phyloP scores from a whole-genome alignment of 2,329 filamentous ascomycete genomes.

The Plenodomus lindquistii region DNA sequence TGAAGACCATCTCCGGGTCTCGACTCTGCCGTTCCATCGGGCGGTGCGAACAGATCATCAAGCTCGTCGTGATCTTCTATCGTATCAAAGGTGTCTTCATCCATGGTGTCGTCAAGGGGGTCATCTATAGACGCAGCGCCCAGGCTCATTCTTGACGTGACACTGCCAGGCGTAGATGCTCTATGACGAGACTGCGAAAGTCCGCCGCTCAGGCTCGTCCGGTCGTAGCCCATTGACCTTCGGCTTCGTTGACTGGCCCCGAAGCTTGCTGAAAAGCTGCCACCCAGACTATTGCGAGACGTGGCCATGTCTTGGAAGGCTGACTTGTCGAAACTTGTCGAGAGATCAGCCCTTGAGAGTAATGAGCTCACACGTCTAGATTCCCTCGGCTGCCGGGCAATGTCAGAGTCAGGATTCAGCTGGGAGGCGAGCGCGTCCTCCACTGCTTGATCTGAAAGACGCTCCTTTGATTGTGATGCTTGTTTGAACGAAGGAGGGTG shows the following conservation, averaged over 20 bases:
- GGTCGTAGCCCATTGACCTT: constrained; percentile 73
- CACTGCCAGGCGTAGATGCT: constrained; percentile 59
- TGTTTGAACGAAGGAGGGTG: constrained; percentile 47
- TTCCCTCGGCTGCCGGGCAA: constrained; percentile 59
- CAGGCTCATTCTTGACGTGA: constrained; percentile 45
- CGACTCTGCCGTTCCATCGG: constrained; percentile 32
- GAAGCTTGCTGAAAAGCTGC: constrained; percentile 51
- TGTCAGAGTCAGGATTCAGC: constrained; percentile 53
- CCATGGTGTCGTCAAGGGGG: constrained; percentile 43
- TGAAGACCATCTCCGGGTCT: constrained; percentile 43
- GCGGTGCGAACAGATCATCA: constrained; percentile 43
- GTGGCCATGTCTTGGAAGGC: constrained; percentile 75
- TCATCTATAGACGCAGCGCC: constrained; percentile 44
- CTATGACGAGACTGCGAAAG: constrained; percentile 51
- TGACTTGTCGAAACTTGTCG: constrained; percentile 78
- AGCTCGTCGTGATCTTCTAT: constrained; percentile 46
- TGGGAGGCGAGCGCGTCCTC: constrained; percentile 55
- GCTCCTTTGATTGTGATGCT: constrained; percentile 33
- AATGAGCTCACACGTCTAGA: constrained; percentile 89
- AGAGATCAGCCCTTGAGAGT: constrained; percentile 83
- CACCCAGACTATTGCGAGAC: constrained; percentile 46
- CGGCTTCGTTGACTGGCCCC: constrained; percentile 62
- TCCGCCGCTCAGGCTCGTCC: constrained; percentile 60
- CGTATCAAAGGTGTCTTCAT: constrained; percentile 44
- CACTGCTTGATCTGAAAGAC: constrained; percentile 45